These are phyloP conservation scores for Cordyceps cateniannulata DNA, from an alignment of 2,329 filamentous ascomycete genomes.

Conservation along the genomic window DNA sequence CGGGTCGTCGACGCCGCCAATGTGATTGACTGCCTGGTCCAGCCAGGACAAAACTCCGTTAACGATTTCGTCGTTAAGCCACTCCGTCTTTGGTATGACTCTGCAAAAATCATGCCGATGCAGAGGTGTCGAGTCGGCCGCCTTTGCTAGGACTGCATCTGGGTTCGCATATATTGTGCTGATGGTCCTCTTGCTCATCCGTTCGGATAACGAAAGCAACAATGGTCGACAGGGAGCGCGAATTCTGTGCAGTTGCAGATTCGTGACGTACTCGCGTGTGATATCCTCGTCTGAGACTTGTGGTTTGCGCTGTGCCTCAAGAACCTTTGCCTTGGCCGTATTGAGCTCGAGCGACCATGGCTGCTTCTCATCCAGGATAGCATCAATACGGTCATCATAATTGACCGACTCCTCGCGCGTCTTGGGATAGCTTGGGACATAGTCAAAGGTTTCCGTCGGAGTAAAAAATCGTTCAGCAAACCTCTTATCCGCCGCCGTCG, in stretches of 20 bases:
- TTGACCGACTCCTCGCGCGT: neutral
- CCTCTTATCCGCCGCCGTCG: neutral
- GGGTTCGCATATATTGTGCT: constrained; percentile 16
- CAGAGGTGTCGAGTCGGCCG: constrained; percentile 45
- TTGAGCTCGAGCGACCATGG: constrained; percentile 7
- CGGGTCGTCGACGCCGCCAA: constrained; percentile 44
- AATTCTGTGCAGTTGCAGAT: neutral
- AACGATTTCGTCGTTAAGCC: constrained; percentile 74
- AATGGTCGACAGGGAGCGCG: constrained; percentile 1
- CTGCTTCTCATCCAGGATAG: constrained; percentile 3
- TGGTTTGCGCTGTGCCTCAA: constrained; percentile 2
- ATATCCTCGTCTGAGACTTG: constrained; percentile 1
- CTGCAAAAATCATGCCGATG: constrained; percentile 54
- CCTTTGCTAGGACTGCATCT: constrained; percentile 34
- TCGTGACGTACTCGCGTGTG: constrained; percentile 3
- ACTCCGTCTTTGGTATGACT: constrained; percentile 49
- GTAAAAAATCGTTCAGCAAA: neutral
- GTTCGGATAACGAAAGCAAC: neutral
- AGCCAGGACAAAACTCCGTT: constrained; percentile 59
- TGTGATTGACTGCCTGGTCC: constrained; percentile 50
- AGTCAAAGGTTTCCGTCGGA: neutral
- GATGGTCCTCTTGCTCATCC: neutral
- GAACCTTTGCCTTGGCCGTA: neutral
- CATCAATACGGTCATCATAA: constrained; percentile 3
- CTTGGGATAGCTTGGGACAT: neutral